Evolutionary conservation across 1,139 yeast species (phyloP), one percentile per base, ranked within the genome.

Genomic region (Petasospora fabianii): DNA sequence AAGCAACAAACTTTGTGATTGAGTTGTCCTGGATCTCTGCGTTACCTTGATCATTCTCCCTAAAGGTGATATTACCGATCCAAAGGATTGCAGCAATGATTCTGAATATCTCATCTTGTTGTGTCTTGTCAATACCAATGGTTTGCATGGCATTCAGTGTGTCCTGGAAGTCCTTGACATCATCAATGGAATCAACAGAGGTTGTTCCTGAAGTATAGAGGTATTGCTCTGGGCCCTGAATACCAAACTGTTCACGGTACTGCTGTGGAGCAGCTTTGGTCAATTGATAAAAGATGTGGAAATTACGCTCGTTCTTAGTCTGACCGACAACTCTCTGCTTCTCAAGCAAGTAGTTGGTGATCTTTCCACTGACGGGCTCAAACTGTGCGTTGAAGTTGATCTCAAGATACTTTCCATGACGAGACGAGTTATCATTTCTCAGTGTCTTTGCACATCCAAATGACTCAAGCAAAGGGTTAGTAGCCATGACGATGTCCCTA

Each of bases 401-500:
- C 63, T 94, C 97, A 42, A 94, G 72, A 61, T 94, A 94, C 63
- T 94, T 94, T 35, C 99, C 99, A 64, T 92, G 98, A 60, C 99
- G 79, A 13, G 97, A 90, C 17, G 97, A 87, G 64, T 94, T 94
- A 65, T 94, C 87, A 62, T 94, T 94, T 61, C 98, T 76, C 56
- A 94, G 71, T 0, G 99, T 94, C 62, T 92, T 94, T 13, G 99
- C 98, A 73, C 98, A 94, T 16, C 99, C 99, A 65, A 94, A 92
- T 0, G 97, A 84, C 63, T 94, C 99, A 55, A 94, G 73, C 43
- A 94, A 69, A 3, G 99, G 99, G 59, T 94, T 94, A 2, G 98
- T 94, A 21, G 99, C 98, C 49, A 94, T 72, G 11, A 94, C 98
- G 95, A 92, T 92, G 59, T 92, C 97, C 61, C 90, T 92, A 62